Conservation (phyloP, 208 protist genomes). For the Crithidia thermophila region DNA sequence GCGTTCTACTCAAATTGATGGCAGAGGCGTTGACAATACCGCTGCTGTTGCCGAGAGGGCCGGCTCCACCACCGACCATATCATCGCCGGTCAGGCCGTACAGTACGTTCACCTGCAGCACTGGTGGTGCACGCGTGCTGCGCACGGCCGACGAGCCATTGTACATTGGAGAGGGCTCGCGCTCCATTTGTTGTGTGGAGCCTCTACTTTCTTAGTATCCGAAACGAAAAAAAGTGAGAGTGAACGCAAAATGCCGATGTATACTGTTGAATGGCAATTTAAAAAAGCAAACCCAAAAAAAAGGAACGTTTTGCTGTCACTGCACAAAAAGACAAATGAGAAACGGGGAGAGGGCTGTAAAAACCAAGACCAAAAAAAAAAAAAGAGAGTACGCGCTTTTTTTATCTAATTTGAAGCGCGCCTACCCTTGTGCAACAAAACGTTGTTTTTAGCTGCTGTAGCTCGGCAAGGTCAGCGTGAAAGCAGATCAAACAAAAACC, state of each 20-base stretch:
- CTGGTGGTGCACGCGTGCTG: not conserved
- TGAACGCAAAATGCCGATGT: not conserved
- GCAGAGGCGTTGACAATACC: not conserved
- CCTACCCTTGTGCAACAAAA: no score
- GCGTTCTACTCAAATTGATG: not conserved
- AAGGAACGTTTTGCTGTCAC: no score
- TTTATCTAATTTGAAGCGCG: no score
- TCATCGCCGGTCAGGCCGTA: conserved; percentile 4
- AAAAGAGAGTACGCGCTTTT: no score
- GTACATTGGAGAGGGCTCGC: not conserved
- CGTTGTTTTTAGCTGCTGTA: no score
- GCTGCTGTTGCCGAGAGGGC: not conserved
- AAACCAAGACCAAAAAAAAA: not conserved
- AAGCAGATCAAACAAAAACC: no score
- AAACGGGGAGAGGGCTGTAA: not conserved
- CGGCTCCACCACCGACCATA: not conserved
- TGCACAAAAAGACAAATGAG: no score
- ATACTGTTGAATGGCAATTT: not conserved
- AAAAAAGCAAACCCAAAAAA: not conserved
- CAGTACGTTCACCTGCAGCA: conserved; percentile 23
- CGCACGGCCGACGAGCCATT: not conserved
- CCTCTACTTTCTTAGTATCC: not conserved
- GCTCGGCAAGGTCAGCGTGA: no score
- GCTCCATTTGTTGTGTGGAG: not conserved
- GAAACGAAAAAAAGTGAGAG: not conserved